phyloP scores from a whole-genome alignment of 208 protist species.

The Blechomonas ayalai region DNA sequence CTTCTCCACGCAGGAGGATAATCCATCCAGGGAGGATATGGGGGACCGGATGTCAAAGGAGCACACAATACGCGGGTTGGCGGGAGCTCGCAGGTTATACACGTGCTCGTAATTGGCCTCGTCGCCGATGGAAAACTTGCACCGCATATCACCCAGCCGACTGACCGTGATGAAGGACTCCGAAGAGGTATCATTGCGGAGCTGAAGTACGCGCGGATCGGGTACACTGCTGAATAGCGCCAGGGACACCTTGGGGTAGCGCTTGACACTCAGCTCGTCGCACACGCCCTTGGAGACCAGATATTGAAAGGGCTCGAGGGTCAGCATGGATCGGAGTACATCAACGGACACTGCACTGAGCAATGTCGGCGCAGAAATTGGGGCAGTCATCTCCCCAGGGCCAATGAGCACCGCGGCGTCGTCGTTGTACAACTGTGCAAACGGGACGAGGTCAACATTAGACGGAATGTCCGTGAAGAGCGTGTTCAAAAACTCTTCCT shows the following conservation, averaged over 20 bases:
- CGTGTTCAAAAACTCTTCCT: constrained; percentile 76
- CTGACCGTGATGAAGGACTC: constrained; percentile 43
- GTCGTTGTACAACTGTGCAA: constrained; percentile 91
- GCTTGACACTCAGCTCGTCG: constrained; percentile 46
- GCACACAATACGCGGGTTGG: constrained; percentile 44
- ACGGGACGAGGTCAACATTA: constrained; percentile 79
- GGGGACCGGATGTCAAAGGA: constrained; percentile 35
- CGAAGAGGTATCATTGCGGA: constrained; percentile 34
- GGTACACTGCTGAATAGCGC: constrained; percentile 76
- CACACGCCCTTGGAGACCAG: constrained; percentile 62
- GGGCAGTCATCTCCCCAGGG: constrained; percentile 70
- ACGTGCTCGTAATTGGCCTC: constrained; percentile 70
- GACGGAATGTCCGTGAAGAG: constrained; percentile 78
- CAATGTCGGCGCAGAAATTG: constrained; percentile 65
- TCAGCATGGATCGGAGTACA: constrained; percentile 82
- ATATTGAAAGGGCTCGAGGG: constrained; percentile 67
- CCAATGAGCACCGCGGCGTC: constrained; percentile 65
- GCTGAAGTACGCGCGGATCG: constrained; percentile 69
- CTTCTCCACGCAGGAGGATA: constrained; percentile 57
- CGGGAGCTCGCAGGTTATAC: constrained; percentile 69
- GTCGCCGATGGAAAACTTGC: constrained; percentile 66
- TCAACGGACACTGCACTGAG: constrained; percentile 77
- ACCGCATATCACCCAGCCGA: constrained; percentile 56
- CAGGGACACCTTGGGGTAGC: constrained; percentile 68
- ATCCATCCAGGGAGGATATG: constrained; percentile 34